These are phyloP conservation scores for Cytospora piceicola DNA, from an alignment of 2,329 filamentous ascomycete genomes.

Conservation along the genomic window DNA sequence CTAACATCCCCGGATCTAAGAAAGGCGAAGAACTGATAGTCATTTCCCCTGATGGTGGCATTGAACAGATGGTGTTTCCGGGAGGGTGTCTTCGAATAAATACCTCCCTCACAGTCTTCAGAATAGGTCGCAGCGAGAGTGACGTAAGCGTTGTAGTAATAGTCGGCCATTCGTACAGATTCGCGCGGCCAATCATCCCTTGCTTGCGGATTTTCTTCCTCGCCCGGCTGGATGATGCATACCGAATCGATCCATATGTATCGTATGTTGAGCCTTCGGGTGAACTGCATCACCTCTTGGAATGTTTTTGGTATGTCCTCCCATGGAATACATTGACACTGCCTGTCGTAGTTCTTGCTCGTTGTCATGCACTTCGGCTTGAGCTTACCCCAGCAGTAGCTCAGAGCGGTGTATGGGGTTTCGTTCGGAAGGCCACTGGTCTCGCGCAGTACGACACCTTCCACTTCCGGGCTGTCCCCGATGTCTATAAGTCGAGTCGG, in stretches of 20 bases:
- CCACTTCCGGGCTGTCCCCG: background rate
- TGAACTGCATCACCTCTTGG: conserved; percentile 9
- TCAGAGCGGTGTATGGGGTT: conserved; percentile 11
- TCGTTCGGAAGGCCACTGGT: background rate
- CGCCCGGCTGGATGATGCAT: conserved; percentile 28
- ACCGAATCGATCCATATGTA: conserved; percentile 25
- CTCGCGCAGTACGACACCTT: background rate
- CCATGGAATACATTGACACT: background rate
- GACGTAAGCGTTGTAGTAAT: conserved; percentile 15
- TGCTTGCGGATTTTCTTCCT: background rate
- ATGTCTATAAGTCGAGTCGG: background rate
- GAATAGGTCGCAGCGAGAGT: conserved; percentile 6
- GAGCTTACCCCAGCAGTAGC: conserved; percentile 21
- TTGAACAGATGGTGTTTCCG: background rate
- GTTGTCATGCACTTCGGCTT: conserved; percentile 11
- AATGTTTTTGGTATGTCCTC: conserved; percentile 9
- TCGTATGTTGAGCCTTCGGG: conserved; percentile 4
- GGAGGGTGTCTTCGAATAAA: background rate
- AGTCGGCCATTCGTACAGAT: conserved; percentile 11
- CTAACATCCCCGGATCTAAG: conserved; percentile 5
- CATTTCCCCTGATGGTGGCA: background rate
- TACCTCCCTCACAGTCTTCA: background rate
- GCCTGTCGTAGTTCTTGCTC: background rate
- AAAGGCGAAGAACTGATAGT: background rate
- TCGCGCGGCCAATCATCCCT: conserved; percentile 8